Evolutionary conservation across 441 rosid genomes (phyloP), one percentile per base, ranked within the genome.

Genomic region (Biscutella laevigata): DNA sequence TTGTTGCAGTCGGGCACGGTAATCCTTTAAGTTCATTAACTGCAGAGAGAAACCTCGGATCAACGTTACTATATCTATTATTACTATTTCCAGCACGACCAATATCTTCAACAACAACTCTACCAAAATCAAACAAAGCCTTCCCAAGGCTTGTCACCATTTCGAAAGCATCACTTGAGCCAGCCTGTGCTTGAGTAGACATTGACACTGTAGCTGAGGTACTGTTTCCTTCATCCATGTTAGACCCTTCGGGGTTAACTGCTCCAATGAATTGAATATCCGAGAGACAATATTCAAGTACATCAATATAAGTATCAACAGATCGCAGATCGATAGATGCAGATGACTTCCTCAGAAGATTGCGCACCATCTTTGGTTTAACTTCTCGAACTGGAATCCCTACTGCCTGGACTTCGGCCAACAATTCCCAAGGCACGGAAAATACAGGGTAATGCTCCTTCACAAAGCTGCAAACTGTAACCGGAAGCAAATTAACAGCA

Each of bases 131-230:
- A 84, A 86, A 75, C 68, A 92, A 78, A 64, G 92, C 99, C 75
- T 68, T 92, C 19, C 96, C 96, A 68, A 92, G 72, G 77, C 95
- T 88, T 59, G 99, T 78, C 82, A 92, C 64, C 83, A 92, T 80
- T 77, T 88, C 98, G 70, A 92, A 83, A 20, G 98, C 96, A 79
- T 92, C 98, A 73, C 96, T 88, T 12, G 96, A 91, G 71, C 86
- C 73, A 41, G 66, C 75, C 40, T 79, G 66, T 68, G 65, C 70
- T 49, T 77, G 88, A 63, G 77, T 45, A 57, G 80, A 69, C 50
- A 56, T 43, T 25, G 68, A 59, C 57, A 51, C 32, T 22, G 75
- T 67, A 47, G 73, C 69, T 59, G 70, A 68, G 64, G 52, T 55
- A 57, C 53, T 41, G 57, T 76, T 78, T 62, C 59, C 60, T 62